Base-by-base conservation (phyloP, 164 flowering plant genomes). In the Stephania cephalantha region DNA sequence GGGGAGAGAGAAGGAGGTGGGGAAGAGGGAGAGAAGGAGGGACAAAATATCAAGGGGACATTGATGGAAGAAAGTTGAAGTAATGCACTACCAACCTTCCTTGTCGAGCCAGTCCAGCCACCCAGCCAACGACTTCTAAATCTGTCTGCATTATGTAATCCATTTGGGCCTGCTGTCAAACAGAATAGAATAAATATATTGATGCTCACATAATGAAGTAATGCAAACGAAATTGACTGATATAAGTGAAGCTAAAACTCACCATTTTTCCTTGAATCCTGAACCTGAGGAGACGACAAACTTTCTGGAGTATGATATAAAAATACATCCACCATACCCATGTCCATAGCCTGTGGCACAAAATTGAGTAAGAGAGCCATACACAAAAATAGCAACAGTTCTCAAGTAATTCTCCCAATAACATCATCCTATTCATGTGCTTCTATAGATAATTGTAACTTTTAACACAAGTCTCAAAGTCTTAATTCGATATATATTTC, bases 81-180 rank as follows among this genome's bases (percentile, higher is more conserved):
- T 44, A 73, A 15, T 73, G 12, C 44, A 70, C 67, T 35, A 72
- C 86, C 75, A 31, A 91, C 95, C 88, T 87, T 82, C 5, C 69
- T 74, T 17, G 86, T 80, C 91, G 90, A 88, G 78, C 90, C 92
- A n/a, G 86, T 80, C 91, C 91, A 88, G 78, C 90, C 95, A 80
- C 91, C 92, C 6, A 87, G 78, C 92, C 91, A 89, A 30, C 89
- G 88, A 72, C 95, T 88, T 74, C 65, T 79, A 73, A 86, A 88
- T 75, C 81, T 76, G 8, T 82, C 83, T 25, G 71, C 68, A 64
- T 63, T 2, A 73, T 20, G 69, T 46, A 48, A 68, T 68, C 25
- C 35, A 68, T 75, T 46, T 46, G 42, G 58, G 64, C 55, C 90
- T 85, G 74, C 63, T 42, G 52, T 45, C 52, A 5, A 72, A 73